Conservation (phyloP, 768 basidiomycete genomes). For the Hericium rajendrae region DNA sequence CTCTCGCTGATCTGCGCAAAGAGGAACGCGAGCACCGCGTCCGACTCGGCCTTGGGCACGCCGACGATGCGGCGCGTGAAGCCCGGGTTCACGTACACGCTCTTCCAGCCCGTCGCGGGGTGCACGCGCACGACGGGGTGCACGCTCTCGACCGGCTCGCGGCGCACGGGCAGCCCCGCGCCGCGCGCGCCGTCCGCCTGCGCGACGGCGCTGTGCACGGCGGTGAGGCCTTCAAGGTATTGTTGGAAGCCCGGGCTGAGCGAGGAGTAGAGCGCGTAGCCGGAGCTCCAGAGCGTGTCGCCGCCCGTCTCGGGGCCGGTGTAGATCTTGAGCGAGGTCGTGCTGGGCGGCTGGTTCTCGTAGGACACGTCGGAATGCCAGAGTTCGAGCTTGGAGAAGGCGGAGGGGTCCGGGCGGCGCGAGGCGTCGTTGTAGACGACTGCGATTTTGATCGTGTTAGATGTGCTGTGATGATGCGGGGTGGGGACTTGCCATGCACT, state of each 20-base stretch:
- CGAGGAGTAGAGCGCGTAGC: constrained; percentile 78
- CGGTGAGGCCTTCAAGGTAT: constrained; percentile 65
- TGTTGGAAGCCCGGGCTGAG: constrained; percentile 65
- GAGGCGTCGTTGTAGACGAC: constrained; percentile 66
- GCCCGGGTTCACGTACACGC: constrained; percentile 73
- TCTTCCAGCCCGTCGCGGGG: constrained; percentile 80
- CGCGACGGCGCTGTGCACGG: constrained; percentile 67
- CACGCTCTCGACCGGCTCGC: constrained; percentile 56
- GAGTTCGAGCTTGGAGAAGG: constrained; percentile 66
- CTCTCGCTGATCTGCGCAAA: constrained; percentile 64
- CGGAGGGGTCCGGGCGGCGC: constrained; percentile 48
- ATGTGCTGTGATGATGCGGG: not conserved
- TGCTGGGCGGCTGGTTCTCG: constrained; percentile 51
- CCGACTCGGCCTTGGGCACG: constrained; percentile 76
- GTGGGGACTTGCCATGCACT: constrained; percentile 47
- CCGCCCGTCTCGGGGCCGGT: constrained; percentile 52
- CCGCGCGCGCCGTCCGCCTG: constrained; percentile 70
- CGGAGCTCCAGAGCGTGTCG: constrained; percentile 76
- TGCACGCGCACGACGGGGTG: constrained; percentile 82
- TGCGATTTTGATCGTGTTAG: constrained; percentile 16
- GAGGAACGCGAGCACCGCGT: constrained; percentile 58
- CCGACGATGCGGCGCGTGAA: constrained; percentile 76
- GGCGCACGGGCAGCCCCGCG: constrained; percentile 60
- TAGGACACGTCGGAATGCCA: constrained; percentile 83
- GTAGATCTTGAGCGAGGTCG: constrained; percentile 69